Evolutionary conservation across 2,329 filamentous ascomycete genomes (phyloP).

Genomic region (Colletotrichum spinosum): DNA sequence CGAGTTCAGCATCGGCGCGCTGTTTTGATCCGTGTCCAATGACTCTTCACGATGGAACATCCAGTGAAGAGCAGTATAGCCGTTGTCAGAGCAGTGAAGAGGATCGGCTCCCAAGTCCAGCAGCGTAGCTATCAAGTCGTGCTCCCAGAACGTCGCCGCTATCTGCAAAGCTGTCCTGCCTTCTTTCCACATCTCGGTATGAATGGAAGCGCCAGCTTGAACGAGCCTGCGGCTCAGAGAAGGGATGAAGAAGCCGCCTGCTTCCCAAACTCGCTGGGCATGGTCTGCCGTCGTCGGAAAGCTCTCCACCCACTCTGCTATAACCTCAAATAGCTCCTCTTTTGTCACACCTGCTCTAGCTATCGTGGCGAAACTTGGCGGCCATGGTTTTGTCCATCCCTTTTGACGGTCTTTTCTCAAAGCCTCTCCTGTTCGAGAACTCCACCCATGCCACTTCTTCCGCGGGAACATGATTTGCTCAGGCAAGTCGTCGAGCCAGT

Average conservation of each 20-base stretch:
- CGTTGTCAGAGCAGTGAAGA: neutral
- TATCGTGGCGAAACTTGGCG: neutral
- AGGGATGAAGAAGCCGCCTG: conserved; percentile 3
- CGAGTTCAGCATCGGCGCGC: neutral
- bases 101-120: conserved; percentile 2
- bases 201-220: neutral
- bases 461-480: conserved; percentile 9
- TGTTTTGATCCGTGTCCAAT: conserved; percentile 50
- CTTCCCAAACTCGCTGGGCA: conserved; percentile 1
- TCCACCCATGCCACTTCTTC: conserved; percentile 2
- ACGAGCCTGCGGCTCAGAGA: neutral
- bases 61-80: conserved; percentile 46
- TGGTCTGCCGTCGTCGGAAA: neutral
- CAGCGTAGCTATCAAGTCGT: neutral
- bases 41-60: conserved; percentile 76
- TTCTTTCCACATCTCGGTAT: neutral
- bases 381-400: neutral
- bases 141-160: conserved; percentile 9
- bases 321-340: neutral
- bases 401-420: conserved; percentile 7
- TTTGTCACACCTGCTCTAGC: neutral
- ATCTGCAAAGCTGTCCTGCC: neutral
- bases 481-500: conserved; percentile 1
- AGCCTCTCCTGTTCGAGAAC: conserved; percentile 1
- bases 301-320: neutral